A percentile compares a stretch with the other conserved stretches of the same genome.
phyloP scores from a whole-genome alignment of 768 basidiomycete species.

The Floccularia luteovirens region DNA sequence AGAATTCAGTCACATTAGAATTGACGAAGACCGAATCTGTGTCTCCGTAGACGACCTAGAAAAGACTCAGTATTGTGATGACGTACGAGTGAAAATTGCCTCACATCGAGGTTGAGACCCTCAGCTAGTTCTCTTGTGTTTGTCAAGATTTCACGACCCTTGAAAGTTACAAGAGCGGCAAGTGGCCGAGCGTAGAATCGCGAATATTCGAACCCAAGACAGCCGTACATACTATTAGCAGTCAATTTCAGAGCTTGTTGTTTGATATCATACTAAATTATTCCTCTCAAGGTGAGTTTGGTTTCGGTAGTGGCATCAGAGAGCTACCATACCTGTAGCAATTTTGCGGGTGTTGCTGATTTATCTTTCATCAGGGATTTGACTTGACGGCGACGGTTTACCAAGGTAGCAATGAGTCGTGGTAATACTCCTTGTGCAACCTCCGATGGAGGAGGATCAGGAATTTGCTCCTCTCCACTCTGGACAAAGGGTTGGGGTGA shows the following conservation, averaged over 20 bases:
- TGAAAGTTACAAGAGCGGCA: constrained; percentile 96
- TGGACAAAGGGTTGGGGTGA: constrained; percentile 6
- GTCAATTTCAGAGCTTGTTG: constrained; percentile 96
- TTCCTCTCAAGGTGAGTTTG: too few relatives aligned
- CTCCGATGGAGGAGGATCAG: constrained; percentile 74
- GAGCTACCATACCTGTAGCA: constrained; percentile 65
- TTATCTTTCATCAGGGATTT: constrained; percentile 94
- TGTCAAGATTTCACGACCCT: constrained; percentile 94
- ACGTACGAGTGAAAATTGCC: constrained; percentile 15
- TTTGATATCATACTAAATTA: constrained; percentile 84
- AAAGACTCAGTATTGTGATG: too few relatives aligned
- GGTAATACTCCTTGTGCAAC: constrained; percentile 87
- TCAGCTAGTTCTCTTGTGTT: constrained; percentile 92
- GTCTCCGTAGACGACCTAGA: constrained; percentile 97
- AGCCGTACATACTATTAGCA: constrained; percentile 99
- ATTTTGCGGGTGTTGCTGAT: constrained; percentile 58
- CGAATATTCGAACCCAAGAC: constrained; percentile 95
- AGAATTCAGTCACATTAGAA: constrained; percentile 83
- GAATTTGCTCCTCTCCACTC: constrained; percentile 75
- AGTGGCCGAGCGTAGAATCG: constrained; percentile 94
- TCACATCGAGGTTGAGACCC: constrained; percentile 79
- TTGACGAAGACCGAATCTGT: constrained; percentile 99
- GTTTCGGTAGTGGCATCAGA: too few relatives aligned
- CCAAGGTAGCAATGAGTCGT: constrained; percentile 93
- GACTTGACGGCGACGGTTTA: constrained; percentile 82